Conservation (phyloP, 139 green algal species). For the Trebouxia sp. region DNA sequence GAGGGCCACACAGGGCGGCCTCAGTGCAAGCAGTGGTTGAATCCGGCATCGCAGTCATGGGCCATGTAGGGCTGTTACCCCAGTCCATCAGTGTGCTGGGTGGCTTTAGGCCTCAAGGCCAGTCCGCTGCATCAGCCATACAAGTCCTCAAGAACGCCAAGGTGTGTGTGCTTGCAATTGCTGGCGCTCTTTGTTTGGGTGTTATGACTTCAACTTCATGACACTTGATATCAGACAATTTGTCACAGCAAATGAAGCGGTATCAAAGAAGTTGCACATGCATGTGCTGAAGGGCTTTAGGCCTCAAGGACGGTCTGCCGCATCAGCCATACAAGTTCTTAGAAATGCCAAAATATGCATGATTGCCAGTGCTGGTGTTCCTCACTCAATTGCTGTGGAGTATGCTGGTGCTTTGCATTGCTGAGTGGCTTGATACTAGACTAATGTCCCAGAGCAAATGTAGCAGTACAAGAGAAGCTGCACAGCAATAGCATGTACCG, state of each 20-base stretch:
- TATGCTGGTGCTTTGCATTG: too few species aligned
- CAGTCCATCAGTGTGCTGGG: constrained; percentile 67
- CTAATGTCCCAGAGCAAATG: too few species aligned
- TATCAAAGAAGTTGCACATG: too few species aligned
- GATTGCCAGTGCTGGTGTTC: too few species aligned
- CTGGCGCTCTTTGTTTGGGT: too few species aligned
- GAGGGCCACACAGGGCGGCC: constrained; percentile 59
- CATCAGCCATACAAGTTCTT: constrained; percentile 11
- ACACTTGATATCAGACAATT: too few species aligned
- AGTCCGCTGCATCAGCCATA: constrained; percentile 42
- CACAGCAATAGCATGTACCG: constrained; percentile 94
- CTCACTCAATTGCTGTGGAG: too few species aligned
- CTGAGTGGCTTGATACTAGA: too few species aligned
- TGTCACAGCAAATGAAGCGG: too few species aligned
- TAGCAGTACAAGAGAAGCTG: too few species aligned
- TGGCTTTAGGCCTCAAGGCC: constrained; percentile 92
- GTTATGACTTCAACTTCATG: too few species aligned
- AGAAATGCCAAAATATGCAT: constrained; percentile 29
- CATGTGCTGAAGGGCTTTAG: too few species aligned
- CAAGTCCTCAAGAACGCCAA: constrained; percentile 31
- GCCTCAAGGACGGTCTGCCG: constrained; percentile 74
- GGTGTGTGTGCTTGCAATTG: constrained; percentile 26
- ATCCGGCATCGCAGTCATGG: constrained; percentile 97
- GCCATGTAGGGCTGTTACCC: constrained; percentile 95
- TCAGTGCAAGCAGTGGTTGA: constrained; percentile 82